A percentile compares a stretch with the other conserved stretches of the same genome.
Conservation (phyloP, 2,329 filamentous ascomycete genomes). For the Colletotrichum sp. region DNA sequence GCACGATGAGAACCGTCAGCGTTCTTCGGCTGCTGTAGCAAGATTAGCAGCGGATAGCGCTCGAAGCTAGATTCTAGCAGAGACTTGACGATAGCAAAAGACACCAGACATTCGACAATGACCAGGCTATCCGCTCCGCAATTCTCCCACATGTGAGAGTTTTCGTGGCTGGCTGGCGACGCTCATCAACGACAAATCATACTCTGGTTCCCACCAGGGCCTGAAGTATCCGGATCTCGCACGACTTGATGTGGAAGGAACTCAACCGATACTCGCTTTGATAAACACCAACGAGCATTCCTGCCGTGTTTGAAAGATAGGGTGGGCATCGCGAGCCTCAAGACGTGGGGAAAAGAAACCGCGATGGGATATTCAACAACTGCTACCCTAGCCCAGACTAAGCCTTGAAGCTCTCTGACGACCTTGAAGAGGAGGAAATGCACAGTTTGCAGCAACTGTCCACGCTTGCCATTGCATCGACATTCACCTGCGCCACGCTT, state of each 20-base stretch:
- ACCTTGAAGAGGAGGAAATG: neutral
- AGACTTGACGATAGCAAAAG: constrained; percentile 77
- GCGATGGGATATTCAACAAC: neutral
- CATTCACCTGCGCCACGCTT: neutral
- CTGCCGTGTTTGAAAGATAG: neutral
- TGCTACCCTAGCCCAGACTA: neutral
- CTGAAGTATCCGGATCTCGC: neutral
- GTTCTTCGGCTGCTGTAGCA: constrained; percentile 57
- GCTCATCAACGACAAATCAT: constrained; percentile 8
- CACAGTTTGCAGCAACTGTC: neutral
- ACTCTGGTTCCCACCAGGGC: neutral
- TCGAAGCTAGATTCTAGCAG: constrained; percentile 70
- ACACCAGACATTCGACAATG: constrained; percentile 52
- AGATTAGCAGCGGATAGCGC: constrained; percentile 64
- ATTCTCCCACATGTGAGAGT: constrained; percentile 37
- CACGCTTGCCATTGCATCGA: neutral
- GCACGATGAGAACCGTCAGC: constrained; percentile 39
- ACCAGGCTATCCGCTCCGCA: constrained; percentile 48
- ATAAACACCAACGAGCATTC: neutral
- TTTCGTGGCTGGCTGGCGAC: constrained; percentile 29
- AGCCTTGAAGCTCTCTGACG: neutral
- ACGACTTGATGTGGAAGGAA: neutral
- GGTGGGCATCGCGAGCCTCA: neutral
- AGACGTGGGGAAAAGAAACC: neutral
- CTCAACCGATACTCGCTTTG: neutral